These are phyloP conservation scores for Sistotremastrum suecicum DNA, from an alignment of 768 basidiomycete genomes.

Conservation along the genomic window DNA sequence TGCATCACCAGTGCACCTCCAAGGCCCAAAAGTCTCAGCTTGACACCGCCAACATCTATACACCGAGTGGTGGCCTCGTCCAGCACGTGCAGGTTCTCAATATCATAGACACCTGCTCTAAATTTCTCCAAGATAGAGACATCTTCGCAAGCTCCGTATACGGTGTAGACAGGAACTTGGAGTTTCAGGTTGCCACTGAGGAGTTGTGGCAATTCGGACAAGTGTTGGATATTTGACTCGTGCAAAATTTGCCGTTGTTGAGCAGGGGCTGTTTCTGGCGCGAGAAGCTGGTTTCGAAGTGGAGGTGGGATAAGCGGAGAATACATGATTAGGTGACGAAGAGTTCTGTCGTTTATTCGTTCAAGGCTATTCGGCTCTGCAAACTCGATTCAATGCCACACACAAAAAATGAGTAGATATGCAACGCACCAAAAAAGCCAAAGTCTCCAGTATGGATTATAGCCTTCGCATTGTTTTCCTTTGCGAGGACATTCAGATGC, in stretches of 20 bases:
- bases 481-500: conserved; percentile 78
- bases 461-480: conserved; percentile 78
- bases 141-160: conserved; percentile 97
- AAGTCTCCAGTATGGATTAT: conserved; percentile 98
- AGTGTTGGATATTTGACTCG: conserved; percentile 43
- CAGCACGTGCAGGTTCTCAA: conserved; percentile 83
- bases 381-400: conserved; percentile 2
- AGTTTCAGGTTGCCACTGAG: conserved; percentile 85
- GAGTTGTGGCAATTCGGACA: conserved; percentile 90
- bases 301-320: conserved; percentile 82
- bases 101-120: conserved; percentile 63
- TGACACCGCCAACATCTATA: conserved; percentile 85
- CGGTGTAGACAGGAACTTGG: conserved; percentile 86
- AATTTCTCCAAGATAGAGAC: conserved; percentile 88
- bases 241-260: conserved; percentile 54
- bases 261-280: conserved; percentile 52
- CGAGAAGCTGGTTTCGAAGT: conserved; percentile 66
- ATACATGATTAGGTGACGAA: conserved; percentile 92
- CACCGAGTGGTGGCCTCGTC: conserved; percentile 93
- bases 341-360: conserved; percentile 87
- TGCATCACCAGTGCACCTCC: conserved; percentile 92
- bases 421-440: conserved; percentile 78
- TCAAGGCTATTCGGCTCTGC: conserved; percentile 69
- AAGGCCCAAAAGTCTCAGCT: conserved; percentile 86
- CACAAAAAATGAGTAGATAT: conserved; percentile 7